Base-by-base conservation (phyloP, 1,139 yeast genomes). In the Hansenula anomala region DNA sequence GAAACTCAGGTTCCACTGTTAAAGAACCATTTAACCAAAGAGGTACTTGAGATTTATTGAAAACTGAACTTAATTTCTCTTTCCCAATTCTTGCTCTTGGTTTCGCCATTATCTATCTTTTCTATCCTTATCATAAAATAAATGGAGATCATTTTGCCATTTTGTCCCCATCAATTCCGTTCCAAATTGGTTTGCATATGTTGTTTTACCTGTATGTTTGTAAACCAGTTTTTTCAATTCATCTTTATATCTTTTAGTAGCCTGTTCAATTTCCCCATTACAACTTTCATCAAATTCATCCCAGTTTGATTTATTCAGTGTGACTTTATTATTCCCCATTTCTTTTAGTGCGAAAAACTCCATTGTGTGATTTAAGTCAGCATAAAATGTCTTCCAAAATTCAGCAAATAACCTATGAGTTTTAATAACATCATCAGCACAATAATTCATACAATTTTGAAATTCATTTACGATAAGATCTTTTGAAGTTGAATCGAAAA, bases 381-480 rank as follows among this genome's bases (percentile, higher is more conserved):
- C 9, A 4, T 19, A 30, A 28, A 84, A 90, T 25, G 64, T 61
- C 0, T 95, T 95, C 40, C 79, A 75, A 2, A 88, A 70, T 44
- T 75, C 76, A 43, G 72, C 67, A 44, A 83, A 77, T 0, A 90
- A 88, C 44, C 65, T 63, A 52, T 69, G 81, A 0, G 97, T 89
- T 1, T 81, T 81, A 6, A 64, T 66, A 0, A 88, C 95, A 62
- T 90, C 97, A 12, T 63, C 63, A 1, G 95, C 86, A 67, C 97
- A 90, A 63, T 90, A 90, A 37, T 65, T 62, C 72, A 87, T 77
- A 40, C 87, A 66, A 18, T 57, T 51, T 42, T 75, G 73, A 56
- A 89, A 79, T 47, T 78, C 68, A 13, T 70, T 69, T 13, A 73
- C 61, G n/a, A 87, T 69, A 2, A 67, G 3, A 76, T 61, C 4